Evolutionary conservation across 1,284 basidiomycete species (phyloP).

Genomic region (Trametes pubescens): DNA sequence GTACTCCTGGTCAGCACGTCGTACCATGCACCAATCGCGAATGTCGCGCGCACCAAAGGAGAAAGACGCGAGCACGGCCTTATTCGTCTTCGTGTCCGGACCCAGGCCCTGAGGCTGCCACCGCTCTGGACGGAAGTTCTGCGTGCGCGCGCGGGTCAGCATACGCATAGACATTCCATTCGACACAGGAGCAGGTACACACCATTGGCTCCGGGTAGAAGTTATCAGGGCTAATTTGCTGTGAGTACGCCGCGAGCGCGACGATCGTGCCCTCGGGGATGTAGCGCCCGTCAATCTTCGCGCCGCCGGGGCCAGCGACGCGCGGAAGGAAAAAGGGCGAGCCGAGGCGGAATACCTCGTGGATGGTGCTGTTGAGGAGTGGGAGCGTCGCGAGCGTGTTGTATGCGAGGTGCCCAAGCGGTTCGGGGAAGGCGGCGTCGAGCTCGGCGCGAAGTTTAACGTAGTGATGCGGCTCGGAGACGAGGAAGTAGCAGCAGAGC

Average conservation of each 20-base stretch:
- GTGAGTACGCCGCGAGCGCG: slow-evolving; percentile 36
- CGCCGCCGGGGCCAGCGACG: slow-evolving; percentile 34
- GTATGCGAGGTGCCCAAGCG: slow-evolving; percentile 14
- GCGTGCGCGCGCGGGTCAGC: neutral
- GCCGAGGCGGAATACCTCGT: slow-evolving; percentile 37
- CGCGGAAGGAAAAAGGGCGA: slow-evolving; percentile 39
- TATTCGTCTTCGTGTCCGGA: slow-evolving; percentile 24
- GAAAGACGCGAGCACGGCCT: slow-evolving; percentile 33
- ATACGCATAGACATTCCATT: no score
- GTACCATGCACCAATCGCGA: neutral
- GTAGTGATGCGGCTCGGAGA: slow-evolving; percentile 26
- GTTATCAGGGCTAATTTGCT: slow-evolving; percentile 36
- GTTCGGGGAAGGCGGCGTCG: slow-evolving; percentile 33
- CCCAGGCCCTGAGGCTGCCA: slow-evolving; percentile 34
- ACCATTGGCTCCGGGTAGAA: slow-evolving; percentile 38
- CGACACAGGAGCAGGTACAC: neutral
- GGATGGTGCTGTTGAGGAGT: slow-evolving; percentile 38
- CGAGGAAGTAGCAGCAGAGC: slow-evolving; percentile 34
- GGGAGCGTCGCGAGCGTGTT: slow-evolving; percentile 31
- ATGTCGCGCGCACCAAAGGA: slow-evolving; percentile 28
- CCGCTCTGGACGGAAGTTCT: slow-evolving; percentile 38
- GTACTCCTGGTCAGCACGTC: neutral
- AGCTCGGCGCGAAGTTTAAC: slow-evolving; percentile 36
- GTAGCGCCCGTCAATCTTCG: slow-evolving; percentile 28
- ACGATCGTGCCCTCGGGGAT: slow-evolving; percentile 41